These are phyloP conservation scores for Teunomyces cretensis DNA, from an alignment of 805 yeast genomes.

Conservation along the genomic window DNA sequence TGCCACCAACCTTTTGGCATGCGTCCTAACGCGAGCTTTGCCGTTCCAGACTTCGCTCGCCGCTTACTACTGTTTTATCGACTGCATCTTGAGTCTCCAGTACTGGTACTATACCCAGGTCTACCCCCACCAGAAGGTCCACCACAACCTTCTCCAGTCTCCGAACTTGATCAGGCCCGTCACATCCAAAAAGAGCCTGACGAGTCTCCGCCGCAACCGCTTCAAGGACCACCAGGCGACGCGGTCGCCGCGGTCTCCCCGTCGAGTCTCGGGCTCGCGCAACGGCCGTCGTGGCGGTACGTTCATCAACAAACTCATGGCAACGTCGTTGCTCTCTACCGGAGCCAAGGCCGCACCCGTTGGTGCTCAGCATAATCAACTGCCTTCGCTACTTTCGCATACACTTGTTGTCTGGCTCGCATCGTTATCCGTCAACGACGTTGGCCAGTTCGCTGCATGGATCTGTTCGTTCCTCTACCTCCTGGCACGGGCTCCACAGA, in stretches of 20 bases:
- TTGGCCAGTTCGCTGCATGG: slow-evolving; percentile 36
- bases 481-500: slow-evolving; percentile 37
- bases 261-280: not conserved
- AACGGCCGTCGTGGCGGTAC: not conserved
- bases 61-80: slow-evolving; percentile 70
- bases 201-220: slow-evolving; percentile 18
- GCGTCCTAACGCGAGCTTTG: slow-evolving; percentile 71
- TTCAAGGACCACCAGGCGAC: slow-evolving; percentile 17
- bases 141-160: slow-evolving; percentile 38
- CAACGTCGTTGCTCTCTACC: slow-evolving; percentile 12
- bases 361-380: too few species aligned
- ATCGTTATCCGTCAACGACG: too few species aligned
- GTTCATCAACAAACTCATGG: slow-evolving; percentile 14
- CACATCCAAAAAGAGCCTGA: slow-evolving; percentile 9
- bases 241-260: slow-evolving; percentile 6
- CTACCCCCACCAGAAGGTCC: slow-evolving; percentile 39
- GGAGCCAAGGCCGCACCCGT: slow-evolving; percentile 13
- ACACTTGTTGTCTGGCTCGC: too few species aligned
- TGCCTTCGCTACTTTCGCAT: too few species aligned
- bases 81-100: slow-evolving; percentile 65
- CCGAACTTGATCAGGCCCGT: slow-evolving; percentile 33
- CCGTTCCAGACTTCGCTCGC: slow-evolving; percentile 79
- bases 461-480: slow-evolving; percentile 30
- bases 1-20: slow-evolving; percentile 60
- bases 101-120: slow-evolving; percentile 64